Evolutionary conservation across 306 rosid genomes (phyloP).

Genomic region (Chamaecrista fasciculata): DNA sequence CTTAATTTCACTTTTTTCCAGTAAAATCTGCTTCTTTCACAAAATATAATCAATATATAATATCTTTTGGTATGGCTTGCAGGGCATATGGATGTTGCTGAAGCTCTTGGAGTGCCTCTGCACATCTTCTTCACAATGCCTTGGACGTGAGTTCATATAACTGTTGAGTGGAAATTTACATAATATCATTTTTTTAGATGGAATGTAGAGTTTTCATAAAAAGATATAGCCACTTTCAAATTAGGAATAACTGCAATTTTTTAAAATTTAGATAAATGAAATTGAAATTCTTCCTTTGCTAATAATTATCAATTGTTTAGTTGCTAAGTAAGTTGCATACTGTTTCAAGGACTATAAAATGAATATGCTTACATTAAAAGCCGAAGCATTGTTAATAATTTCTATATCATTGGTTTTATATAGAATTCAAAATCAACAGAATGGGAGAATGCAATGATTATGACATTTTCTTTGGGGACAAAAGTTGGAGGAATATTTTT

Average conservation of each 20-base stretch:
- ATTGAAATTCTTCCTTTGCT: neutral
- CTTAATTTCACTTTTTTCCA: neutral
- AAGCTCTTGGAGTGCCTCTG: constrained; percentile 87
- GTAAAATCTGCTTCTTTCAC: too few relatives aligned
- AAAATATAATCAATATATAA: neutral
- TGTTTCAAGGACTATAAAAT: neutral
- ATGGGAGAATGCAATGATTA: neutral
- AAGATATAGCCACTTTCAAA: neutral
- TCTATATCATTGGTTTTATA: neutral
- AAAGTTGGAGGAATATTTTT: too few relatives aligned
- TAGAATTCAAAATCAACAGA: neutral
- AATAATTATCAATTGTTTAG: neutral
- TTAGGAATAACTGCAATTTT: neutral
- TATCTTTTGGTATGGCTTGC: constrained; percentile 35
- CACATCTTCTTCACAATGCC: constrained; percentile 97
- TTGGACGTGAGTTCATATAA: constrained; percentile 75
- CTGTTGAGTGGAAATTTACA: neutral
- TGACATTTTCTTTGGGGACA: neutral
- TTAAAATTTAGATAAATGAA: neutral
- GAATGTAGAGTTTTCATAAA: neutral
- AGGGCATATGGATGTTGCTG: constrained; percentile 89
- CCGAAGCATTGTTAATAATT: neutral
- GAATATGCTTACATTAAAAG: neutral
- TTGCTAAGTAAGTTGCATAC: neutral
- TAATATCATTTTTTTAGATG: neutral